Percentiles rank a stretch among this genome's conserved stretches.
Evolutionary conservation across 305 asterid species (phyloP).

Genomic region (Stenogyne calaminthoides): DNA sequence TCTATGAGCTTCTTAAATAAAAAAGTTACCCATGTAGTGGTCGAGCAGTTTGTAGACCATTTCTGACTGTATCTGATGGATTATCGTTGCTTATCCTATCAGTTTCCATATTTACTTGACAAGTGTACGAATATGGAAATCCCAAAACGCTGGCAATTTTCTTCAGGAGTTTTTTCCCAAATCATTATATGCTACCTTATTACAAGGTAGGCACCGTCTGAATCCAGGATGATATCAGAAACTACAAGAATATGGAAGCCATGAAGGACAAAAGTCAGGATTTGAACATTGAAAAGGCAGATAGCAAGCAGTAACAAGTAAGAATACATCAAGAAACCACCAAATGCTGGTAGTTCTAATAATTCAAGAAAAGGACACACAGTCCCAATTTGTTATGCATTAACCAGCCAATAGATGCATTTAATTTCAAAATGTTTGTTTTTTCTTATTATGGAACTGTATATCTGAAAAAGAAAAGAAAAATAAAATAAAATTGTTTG

Average conservation of each 20-base stretch:
- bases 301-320: slow-evolving; percentile 28
- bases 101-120: slow-evolving; percentile 67
- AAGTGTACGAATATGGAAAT: slow-evolving; percentile 47
- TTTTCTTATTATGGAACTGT: slow-evolving; percentile 7
- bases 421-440: neutral
- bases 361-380: slow-evolving; percentile 11
- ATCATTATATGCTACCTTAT: slow-evolving; percentile 66
- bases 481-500: neutral
- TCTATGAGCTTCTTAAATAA: neutral
- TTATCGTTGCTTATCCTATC: slow-evolving; percentile 51
- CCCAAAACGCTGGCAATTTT: slow-evolving; percentile 46
- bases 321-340: slow-evolving; percentile 15
- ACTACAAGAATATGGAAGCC: slow-evolving; percentile 29
- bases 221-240: slow-evolving; percentile 44
- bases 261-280: slow-evolving; percentile 26
- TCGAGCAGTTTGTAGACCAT: slow-evolving; percentile 59
- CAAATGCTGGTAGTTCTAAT: slow-evolving; percentile 10
- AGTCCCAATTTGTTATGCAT: neutral
- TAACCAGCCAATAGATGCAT: slow-evolving; percentile 2
- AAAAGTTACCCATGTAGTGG: slow-evolving; percentile 73
- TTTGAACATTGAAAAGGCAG: slow-evolving; percentile 21
- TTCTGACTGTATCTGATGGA: slow-evolving; percentile 55
- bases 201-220: slow-evolving; percentile 43
- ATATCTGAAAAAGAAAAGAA: neutral
- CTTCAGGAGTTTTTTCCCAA: slow-evolving; percentile 58